phyloP scores from a whole-genome alignment of 2,329 filamentous ascomycete genomes.

The Scedosporium aurantiacum region DNA sequence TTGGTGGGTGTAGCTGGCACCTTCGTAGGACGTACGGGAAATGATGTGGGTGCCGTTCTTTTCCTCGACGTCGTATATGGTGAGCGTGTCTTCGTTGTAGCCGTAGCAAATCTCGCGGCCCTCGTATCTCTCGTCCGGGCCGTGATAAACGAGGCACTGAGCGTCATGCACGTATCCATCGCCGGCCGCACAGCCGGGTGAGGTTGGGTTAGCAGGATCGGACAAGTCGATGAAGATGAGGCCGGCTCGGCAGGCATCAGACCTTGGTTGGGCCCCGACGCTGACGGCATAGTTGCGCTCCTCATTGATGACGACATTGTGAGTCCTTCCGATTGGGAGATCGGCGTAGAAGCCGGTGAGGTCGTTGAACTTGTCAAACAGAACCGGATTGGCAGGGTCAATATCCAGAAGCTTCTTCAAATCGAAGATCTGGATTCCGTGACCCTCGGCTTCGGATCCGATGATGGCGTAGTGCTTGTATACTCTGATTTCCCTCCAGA shows the following conservation, averaged over 20 bases:
- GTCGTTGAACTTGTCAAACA: slow-evolving; percentile 18
- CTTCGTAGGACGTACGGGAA: slow-evolving; percentile 42
- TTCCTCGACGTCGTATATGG: slow-evolving; percentile 42
- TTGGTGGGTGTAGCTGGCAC: slow-evolving; percentile 48
- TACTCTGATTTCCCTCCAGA: slow-evolving; percentile 26
- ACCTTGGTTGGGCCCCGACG: slow-evolving; percentile 28
- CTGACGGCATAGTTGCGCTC: slow-evolving; percentile 36
- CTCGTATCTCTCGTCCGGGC: slow-evolving; percentile 35
- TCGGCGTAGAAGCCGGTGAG: slow-evolving; percentile 21
- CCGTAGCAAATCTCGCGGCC: slow-evolving; percentile 44
- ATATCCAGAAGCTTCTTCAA: slow-evolving; percentile 40
- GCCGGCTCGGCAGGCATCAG: slow-evolving; percentile 32
- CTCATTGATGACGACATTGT: slow-evolving; percentile 21
- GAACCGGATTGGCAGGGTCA: slow-evolving; percentile 25
- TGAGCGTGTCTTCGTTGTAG: slow-evolving; percentile 42
- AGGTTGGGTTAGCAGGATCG: slow-evolving; percentile 39
- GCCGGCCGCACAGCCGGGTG: slow-evolving; percentile 38
- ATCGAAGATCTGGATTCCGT: slow-evolving; percentile 52
- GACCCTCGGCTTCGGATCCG: slow-evolving; percentile 29
- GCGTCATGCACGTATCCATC: slow-evolving; percentile 53
- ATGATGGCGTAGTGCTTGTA: slow-evolving; percentile 21
- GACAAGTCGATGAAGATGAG: slow-evolving; percentile 48
- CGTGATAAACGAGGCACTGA: slow-evolving; percentile 44
- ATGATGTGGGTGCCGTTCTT: slow-evolving; percentile 34
- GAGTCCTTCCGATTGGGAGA: slow-evolving; percentile 11